These are phyloP conservation scores for Penstemon eatonii DNA, from an alignment of 257 asterid species.

Conservation along the genomic window DNA sequence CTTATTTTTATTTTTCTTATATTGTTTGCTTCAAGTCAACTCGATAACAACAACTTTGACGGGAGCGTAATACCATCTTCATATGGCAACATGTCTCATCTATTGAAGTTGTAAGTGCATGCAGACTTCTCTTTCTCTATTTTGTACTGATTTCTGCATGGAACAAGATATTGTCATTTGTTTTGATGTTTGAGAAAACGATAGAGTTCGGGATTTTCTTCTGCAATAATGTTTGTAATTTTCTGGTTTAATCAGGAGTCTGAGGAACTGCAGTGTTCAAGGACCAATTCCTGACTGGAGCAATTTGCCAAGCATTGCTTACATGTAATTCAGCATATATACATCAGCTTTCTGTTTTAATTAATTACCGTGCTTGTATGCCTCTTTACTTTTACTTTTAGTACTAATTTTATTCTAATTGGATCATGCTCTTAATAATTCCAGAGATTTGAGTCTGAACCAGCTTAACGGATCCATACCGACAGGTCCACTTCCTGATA, in stretches of 20 bases:
- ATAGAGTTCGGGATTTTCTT: constrained; percentile 7
- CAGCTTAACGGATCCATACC: constrained; percentile 79
- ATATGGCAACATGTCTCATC: constrained; percentile 63
- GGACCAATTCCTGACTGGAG: constrained; percentile 87
- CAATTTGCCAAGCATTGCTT: constrained; percentile 57
- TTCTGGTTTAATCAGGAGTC: constrained; percentile 67
- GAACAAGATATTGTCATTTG: not conserved
- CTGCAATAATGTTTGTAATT: constrained; percentile 21
- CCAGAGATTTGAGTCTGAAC: constrained; percentile 83
- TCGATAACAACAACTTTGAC: constrained; percentile 76
- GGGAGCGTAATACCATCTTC: constrained; percentile 72
- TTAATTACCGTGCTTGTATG: not conserved
- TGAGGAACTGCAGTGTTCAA: constrained; percentile 87
- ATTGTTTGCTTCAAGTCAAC: constrained; percentile 61
- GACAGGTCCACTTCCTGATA: constrained; percentile 52
- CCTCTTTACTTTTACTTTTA: not conserved
- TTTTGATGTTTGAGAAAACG: constrained; percentile 6
- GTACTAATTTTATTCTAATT: constrained; percentile 21
- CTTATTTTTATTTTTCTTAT: not conserved
- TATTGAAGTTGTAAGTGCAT: constrained; percentile 74
- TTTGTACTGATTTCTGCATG: constrained; percentile 2
- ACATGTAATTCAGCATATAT: constrained; percentile 57
- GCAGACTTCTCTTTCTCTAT: constrained; percentile 15
- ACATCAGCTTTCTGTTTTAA: constrained; percentile 19
- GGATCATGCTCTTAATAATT: constrained; percentile 18